These are phyloP conservation scores for Epichloe bromicola DNA, from an alignment of 2,329 filamentous ascomycete species.

Conservation along the genomic window DNA sequence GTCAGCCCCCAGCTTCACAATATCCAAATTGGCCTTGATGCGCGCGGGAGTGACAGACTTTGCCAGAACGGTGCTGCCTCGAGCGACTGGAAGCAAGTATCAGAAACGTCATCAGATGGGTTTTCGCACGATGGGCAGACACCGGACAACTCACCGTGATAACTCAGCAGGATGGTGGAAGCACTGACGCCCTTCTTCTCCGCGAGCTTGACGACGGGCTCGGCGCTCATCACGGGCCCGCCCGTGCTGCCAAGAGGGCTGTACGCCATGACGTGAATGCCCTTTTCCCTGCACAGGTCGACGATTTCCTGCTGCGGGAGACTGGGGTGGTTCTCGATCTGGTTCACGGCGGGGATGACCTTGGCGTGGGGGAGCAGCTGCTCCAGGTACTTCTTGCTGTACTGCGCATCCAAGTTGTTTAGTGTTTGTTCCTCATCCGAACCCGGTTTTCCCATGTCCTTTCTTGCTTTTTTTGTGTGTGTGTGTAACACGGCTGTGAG, in stretches of 20 bases:
- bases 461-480: no score
- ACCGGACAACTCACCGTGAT: constrained; percentile 44
- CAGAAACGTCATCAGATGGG: no score
- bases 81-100: constrained; percentile 37
- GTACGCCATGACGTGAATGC: constrained; percentile 63
- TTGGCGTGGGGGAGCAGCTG: constrained; percentile 35
- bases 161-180: constrained; percentile 55
- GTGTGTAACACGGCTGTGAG: background rate
- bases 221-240: constrained; percentile 50
- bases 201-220: constrained; percentile 49
- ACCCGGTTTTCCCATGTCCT: background rate
- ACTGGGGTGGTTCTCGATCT: constrained; percentile 62
- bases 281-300: constrained; percentile 52
- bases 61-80: constrained; percentile 57
- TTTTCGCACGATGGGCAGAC: no score
- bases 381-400: constrained; percentile 42
- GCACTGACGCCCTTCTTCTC: constrained; percentile 48
- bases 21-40: constrained; percentile 57
- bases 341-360: constrained; percentile 53
- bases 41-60: constrained; percentile 57
- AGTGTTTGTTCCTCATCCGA: no score
- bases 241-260: constrained; percentile 52
- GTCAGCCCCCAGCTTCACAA: constrained; percentile 50
- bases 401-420: constrained; percentile 19
- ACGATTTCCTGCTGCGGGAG: constrained; percentile 62